A percentile compares a stretch with the other conserved stretches of the same genome.
phyloP scores from a whole-genome alignment of 371 early-diverging fungal species.

The Mucor velutinosus region DNA sequence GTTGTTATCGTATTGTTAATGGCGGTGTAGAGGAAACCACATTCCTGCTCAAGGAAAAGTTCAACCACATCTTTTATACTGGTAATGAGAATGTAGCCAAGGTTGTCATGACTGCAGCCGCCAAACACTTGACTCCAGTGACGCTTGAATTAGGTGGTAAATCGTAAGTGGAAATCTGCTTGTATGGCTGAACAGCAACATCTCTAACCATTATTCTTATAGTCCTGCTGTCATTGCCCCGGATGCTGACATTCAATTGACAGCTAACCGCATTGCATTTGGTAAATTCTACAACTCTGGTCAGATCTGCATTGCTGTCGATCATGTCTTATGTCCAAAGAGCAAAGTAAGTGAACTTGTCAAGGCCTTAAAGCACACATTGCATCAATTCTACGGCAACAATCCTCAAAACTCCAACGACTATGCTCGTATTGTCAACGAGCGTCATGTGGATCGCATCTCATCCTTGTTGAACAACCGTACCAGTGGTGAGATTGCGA shows the following conservation, averaged over 20 bases:
- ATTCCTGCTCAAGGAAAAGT: constrained; percentile 66
- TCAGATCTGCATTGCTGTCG: constrained; percentile 90
- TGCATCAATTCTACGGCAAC: constrained; percentile 53
- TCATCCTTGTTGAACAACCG: constrained; percentile 51
- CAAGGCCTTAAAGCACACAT: constrained; percentile 51
- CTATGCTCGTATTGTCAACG: constrained; percentile 74
- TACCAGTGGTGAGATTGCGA: constrained; percentile 53
- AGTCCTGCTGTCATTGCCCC: constrained; percentile 76
- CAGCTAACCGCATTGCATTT: constrained; percentile 81
- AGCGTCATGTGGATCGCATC: constrained; percentile 76
- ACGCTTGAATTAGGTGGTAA: constrained; percentile 93
- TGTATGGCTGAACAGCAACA: background rate
- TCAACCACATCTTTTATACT: constrained; percentile 90
- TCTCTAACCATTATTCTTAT: no score
- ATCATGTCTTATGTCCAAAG: constrained; percentile 76
- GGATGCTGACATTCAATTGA: constrained; percentile 63
- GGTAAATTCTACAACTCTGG: constrained; percentile 85
- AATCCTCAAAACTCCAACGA: constrained; percentile 56
- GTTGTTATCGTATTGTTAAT: constrained; percentile 70
- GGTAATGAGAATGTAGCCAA: constrained; percentile 81
- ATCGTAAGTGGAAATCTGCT: constrained; percentile 37
- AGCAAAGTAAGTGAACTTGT: constrained; percentile 52
- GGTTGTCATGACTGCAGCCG: constrained; percentile 77
- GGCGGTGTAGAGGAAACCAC: constrained; percentile 84
- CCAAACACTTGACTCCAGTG: constrained; percentile 71